Percentiles rank a stretch among this genome's conserved stretches.
Evolutionary conservation across 495 filamentous ascomycete species (phyloP).

Genomic region (Jackrogersella minutella): DNA sequence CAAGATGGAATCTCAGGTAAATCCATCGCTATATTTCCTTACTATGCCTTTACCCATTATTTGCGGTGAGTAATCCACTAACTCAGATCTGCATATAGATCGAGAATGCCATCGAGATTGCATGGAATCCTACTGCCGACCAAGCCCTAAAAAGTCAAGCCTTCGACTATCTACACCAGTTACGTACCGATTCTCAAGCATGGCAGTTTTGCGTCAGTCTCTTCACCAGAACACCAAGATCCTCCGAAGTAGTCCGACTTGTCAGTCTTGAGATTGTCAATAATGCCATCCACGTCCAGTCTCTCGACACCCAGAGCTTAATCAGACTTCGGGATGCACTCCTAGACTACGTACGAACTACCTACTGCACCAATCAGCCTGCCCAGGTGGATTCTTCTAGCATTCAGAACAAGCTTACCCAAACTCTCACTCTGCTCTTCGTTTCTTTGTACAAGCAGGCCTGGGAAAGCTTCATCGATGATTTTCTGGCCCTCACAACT

Average conservation of each 20-base stretch:
- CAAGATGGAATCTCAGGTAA: conserved; percentile 50
- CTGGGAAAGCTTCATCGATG: conserved; percentile 89
- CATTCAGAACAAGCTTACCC: conserved; percentile 96
- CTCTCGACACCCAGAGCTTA: conserved; percentile 72
- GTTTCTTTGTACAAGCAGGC: conserved; percentile 79
- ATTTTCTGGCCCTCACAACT: conserved; percentile 75
- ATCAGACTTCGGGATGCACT: conserved; percentile 76
- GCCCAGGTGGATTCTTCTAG: conserved; percentile 68
- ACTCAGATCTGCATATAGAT: conserved; percentile 61
- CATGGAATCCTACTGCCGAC: conserved; percentile 77
- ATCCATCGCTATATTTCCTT: not conserved
- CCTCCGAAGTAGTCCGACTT: conserved; percentile 84
- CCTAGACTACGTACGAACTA: conserved; percentile 75
- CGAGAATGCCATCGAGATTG: conserved; percentile 91
- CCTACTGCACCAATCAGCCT: conserved; percentile 68
- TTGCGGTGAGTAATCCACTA: not conserved
- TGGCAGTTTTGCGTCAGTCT: conserved; percentile 88
- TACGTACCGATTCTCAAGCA: conserved; percentile 77
- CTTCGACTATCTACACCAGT: conserved; percentile 83
- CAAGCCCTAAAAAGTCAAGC: conserved; percentile 81
- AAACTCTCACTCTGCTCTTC: conserved; percentile 93
- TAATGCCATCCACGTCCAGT: conserved; percentile 79
- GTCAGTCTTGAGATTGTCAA: conserved; percentile 91
- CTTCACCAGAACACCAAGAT: conserved; percentile 80
- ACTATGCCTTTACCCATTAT: not conserved